Conservation (phyloP, 1,284 basidiomycete species). For the Sporisorium reilianum region DNA sequence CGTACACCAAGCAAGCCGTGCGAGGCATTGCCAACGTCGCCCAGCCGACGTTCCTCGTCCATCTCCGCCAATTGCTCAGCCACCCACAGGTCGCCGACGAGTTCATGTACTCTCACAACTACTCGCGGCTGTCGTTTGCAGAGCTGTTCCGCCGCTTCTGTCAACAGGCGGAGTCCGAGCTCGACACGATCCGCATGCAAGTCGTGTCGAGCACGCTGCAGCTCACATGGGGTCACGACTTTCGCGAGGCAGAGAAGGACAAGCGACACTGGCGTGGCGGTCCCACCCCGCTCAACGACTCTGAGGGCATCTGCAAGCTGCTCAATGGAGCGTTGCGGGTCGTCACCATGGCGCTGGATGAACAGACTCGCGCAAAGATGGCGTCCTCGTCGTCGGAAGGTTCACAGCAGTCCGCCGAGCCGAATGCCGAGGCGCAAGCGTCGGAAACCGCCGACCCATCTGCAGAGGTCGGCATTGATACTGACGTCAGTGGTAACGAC, state of each 20-base stretch:
- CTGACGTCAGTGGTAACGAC: not conserved
- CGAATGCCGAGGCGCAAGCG: not conserved
- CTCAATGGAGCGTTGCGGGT: slow-evolving; percentile 25
- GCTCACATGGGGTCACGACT: slow-evolving; percentile 51
- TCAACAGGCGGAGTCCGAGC: slow-evolving; percentile 35
- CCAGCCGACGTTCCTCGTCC: slow-evolving; percentile 40
- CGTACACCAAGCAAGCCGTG: slow-evolving; percentile 26
- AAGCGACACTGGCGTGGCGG: slow-evolving; percentile 43
- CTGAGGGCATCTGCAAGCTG: slow-evolving; percentile 19
- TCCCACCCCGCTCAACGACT: slow-evolving; percentile 10
- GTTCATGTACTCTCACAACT: slow-evolving; percentile 40
- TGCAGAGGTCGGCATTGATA: not conserved
- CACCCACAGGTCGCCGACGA: slow-evolving; percentile 55
- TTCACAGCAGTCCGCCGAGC: not conserved
- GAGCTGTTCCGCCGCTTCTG: slow-evolving; percentile 46
- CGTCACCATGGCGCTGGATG: slow-evolving; percentile 21
- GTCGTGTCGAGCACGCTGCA: slow-evolving; percentile 30
- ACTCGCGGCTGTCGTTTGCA: slow-evolving; percentile 44
- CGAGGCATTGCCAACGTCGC: slow-evolving; percentile 20
- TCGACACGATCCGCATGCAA: slow-evolving; percentile 37
- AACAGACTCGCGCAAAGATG: slow-evolving; percentile 13
- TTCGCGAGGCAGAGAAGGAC: slow-evolving; percentile 33
- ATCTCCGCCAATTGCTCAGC: slow-evolving; percentile 51
- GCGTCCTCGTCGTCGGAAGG: not conserved
- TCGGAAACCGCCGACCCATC: not conserved